Evolutionary conservation across 352 stramenopile species (phyloP), one percentile per base, ranked within the genome.

Genomic region (Phytophthora sansomeana): DNA sequence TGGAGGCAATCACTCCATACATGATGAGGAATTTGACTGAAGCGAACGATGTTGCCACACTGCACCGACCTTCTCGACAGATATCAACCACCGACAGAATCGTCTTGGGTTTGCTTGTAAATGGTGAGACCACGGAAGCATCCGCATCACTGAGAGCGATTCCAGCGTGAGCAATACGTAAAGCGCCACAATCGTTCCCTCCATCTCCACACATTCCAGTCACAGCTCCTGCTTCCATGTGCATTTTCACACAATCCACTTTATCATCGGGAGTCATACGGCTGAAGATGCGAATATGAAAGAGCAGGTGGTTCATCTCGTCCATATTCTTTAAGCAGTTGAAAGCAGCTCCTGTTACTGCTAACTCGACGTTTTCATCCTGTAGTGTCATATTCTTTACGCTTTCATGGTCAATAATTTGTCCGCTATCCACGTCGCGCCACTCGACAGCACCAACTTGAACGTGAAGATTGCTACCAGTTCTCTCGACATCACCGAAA

Each of bases 21-120:
- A 96, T 88, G 52, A 97, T 86, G 52, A 96, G 75, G 52, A 91
- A 95, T 68, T 96, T 97, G 78, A 96, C 83, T 5, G 70, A 80
- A 7, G 72, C 78, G 17, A 97, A 91, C 38, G 89, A 92, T 16
- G 87, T 96, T 5, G 89, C 78, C 11, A 97, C 54, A 13, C 79
- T 80, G 67, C 89, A 92, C 10, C 90, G 81, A 35, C 91, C 91
- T 70, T 97, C 91, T 35, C 73, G 78, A 17, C 90, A 83, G 4
- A 97, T 68, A 63, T 96, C 85, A 7, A 90, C 67, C 13, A 97
- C 85, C 13, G 85, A 91, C 16, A 64, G 62, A 53, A 97, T 90
- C 2, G 66, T 82, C 57, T 97, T 96, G 13, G 83, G 73, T 30
- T 89, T 68, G 51, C 85, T 96, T 14, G 90, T 97, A 62, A 97